Base-by-base conservation (phyloP, 805 yeast genomes). In the Saccharomycopsis lassenensis region DNA sequence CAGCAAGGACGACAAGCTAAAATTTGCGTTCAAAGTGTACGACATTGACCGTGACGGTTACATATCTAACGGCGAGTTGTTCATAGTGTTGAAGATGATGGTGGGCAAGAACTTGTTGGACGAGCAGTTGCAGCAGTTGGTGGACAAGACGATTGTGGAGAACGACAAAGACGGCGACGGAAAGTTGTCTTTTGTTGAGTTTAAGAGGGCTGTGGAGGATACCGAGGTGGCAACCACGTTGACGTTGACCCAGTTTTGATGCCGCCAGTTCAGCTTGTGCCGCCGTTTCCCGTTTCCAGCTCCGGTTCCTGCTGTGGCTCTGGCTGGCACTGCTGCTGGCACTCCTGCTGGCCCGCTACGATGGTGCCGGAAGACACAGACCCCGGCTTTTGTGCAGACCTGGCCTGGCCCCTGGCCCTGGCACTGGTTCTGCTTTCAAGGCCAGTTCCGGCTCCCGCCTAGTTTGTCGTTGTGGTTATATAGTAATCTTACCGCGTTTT, bases 41-140 rank as follows among this genome's bases (percentile, higher is more conserved):
- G 99, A 91, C 54, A 85, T 91, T 45, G 99, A 91, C 57, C 69
- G 85, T 38, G 99, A 91, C 54, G 98, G 98, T 0, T 86, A 52
- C 54, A 84, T 91, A 24, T 87, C 96, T 2, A 89, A 89, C 53
- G 99, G 98, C 17, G 99, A 91, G 58, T 58, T 91, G 39, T 91
- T 79, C 51, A 67, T 89, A 27, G 97, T 91, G 27, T 64, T 91
- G 61, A 83, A 91, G 58, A 82, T 84, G 73, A 91, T 91, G 98
- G 98, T 93, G 19, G 98, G 97, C 1, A 78, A 75, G 48, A 86
- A 91, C 51, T 60, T 93, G 39, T 79, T 75, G 44, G 94, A 83
- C 41, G 74, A 73, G 19, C 95, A 91, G 51, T 66, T 91, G 38
- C 99, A 91, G 56, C 97, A 93, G 57, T 73, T 91, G 36, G 96